phyloP scores from a whole-genome alignment of 1,139 yeast genomes.

The Diutina catenulata region DNA sequence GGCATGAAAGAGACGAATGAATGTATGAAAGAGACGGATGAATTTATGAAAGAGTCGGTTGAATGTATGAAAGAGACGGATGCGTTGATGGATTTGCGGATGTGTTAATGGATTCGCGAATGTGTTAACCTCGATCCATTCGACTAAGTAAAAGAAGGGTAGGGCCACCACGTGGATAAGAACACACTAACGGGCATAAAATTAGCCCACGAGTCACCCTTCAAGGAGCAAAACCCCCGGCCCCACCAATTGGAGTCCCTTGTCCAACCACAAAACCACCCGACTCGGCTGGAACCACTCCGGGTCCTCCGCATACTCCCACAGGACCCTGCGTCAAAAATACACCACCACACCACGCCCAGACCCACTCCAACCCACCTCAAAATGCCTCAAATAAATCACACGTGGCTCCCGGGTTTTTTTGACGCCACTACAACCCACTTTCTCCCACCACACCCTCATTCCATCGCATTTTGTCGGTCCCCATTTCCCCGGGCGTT shows the following conservation, averaged over 20 bases:
- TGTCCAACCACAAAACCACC: too few relatives aligned
- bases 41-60: conserved; percentile 55
- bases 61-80: conserved; percentile 50
- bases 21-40: conserved; percentile 58
- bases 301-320: too few relatives aligned
- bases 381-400: background rate
- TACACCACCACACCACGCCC: too few relatives aligned
- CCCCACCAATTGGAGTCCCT: too few relatives aligned
- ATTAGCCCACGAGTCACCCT: too few relatives aligned
- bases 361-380: background rate
- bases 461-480: background rate
- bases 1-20: conserved; percentile 36
- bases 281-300: too few relatives aligned
- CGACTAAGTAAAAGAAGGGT: background rate
- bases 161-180: background rate
- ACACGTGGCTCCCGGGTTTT: background rate
- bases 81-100: background rate
- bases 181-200: background rate
- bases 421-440: background rate
- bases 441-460: background rate
- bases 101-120: background rate
- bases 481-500: background rate
- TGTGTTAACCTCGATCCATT: background rate
- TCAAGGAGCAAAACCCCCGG: too few relatives aligned
- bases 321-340: too few relatives aligned